phyloP scores from a whole-genome alignment of 2,329 filamentous ascomycete species.

The Aaosphaeria pasadenensis region DNA sequence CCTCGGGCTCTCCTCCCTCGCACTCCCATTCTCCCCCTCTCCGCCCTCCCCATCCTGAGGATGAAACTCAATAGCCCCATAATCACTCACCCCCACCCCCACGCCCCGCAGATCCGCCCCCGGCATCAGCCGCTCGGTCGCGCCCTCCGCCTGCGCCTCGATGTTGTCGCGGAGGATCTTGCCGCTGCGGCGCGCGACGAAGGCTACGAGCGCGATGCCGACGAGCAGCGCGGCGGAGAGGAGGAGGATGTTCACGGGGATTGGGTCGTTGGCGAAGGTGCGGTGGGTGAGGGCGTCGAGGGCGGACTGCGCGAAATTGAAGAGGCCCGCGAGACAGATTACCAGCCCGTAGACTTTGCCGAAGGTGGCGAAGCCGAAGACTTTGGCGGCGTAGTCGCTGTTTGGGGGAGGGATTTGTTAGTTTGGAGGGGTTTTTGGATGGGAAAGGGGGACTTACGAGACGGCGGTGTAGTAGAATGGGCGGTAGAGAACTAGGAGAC shows the following conservation, averaged over 20 bases:
- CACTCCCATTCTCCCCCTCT: background rate
- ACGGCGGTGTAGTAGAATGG: conserved; percentile 91
- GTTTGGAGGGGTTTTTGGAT: background rate
- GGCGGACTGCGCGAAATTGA: conserved; percentile 80
- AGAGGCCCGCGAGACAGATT: conserved; percentile 78
- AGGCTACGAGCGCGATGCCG: conserved; percentile 64
- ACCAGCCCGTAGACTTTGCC: conserved; percentile 92
- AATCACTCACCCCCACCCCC: conserved; percentile 13
- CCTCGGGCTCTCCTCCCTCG: background rate
- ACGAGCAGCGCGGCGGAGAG: conserved; percentile 60
- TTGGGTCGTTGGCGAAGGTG: conserved; percentile 67
- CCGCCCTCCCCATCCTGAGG: background rate
- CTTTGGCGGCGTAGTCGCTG: conserved; percentile 81
- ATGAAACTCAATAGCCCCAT: conserved; percentile 14
- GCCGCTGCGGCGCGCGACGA: conserved; percentile 55
- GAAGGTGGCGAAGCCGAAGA: conserved; percentile 88
- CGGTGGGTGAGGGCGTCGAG: conserved; percentile 76
- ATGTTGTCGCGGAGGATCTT: conserved; percentile 38
- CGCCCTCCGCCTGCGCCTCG: conserved; percentile 34
- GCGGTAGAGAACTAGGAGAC: conserved; percentile 78
- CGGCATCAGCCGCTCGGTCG: conserved; percentile 35
- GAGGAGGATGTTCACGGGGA: conserved; percentile 73
- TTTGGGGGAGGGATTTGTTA: background rate
- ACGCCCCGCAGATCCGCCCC: conserved; percentile 11
- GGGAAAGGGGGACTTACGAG: conserved; percentile 47